Evolutionary conservation across 1,139 yeast genomes (phyloP).

Genomic region (Candida pseudoviswanathii): DNA sequence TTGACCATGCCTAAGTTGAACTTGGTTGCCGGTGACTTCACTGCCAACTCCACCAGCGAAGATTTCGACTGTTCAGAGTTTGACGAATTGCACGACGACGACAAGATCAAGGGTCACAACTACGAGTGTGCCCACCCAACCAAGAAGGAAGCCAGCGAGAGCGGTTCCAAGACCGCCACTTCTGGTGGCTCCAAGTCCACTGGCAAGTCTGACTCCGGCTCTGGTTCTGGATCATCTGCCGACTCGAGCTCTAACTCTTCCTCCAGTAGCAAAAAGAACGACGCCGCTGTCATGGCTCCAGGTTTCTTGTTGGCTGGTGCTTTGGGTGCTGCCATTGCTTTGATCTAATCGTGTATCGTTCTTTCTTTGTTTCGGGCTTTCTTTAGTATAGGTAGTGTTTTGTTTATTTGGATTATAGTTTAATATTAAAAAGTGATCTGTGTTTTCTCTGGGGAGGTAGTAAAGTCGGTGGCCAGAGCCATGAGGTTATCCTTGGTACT

Average conservation of each 20-base stretch:
- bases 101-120: conserved; percentile 49
- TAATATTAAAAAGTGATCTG: neutral
- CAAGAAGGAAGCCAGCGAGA: conserved; percentile 10
- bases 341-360: conserved; percentile 5
- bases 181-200: conserved; percentile 9
- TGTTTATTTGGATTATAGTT: neutral
- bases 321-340: conserved; percentile 8
- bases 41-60: conserved; percentile 37
- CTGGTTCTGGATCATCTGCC: conserved; percentile 7
- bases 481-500: too few relatives aligned
- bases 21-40: conserved; percentile 48
- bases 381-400: neutral
- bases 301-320: conserved; percentile 7
- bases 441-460: neutral
- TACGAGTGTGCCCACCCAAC: conserved; percentile 44
- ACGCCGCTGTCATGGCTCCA: conserved; percentile 9
- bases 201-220: conserved; percentile 9
- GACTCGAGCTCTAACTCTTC: conserved; percentile 9
- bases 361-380: neutral
- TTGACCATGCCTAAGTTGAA: conserved; percentile 40
- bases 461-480: too few relatives aligned
- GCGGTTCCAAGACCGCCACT: conserved; percentile 3
- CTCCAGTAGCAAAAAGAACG: conserved; percentile 12
- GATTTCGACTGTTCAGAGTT: conserved; percentile 43
- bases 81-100: conserved; percentile 32